Percentiles rank a stretch among this genome's conserved stretches.
These are phyloP conservation scores for Sphenostylis stenocarpa DNA, from an alignment of 306 rosid species.

Conservation along the genomic window DNA sequence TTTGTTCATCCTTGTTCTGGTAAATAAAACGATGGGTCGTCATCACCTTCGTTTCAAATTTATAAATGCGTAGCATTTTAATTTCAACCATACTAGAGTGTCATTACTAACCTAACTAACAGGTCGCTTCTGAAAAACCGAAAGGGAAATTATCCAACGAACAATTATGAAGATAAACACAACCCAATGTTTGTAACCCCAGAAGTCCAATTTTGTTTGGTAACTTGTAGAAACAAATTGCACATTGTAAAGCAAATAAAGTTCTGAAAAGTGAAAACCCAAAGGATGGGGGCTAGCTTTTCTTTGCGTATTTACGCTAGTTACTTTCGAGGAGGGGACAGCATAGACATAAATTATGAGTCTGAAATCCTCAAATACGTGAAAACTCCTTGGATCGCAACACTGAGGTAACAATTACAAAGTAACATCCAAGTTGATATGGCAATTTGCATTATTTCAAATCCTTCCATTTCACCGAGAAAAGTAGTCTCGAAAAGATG, in stretches of 20 bases:
- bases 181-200: neutral
- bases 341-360: neutral
- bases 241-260: neutral
- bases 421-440: conserved; percentile 22
- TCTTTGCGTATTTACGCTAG: neutral
- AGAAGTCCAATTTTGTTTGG: neutral
- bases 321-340: neutral
- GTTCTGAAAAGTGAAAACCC: neutral
- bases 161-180: neutral
- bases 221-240: neutral
- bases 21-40: neutral
- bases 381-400: conserved; percentile 1
- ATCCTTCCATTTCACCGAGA: neutral
- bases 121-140: neutral
- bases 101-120: conserved; percentile 19
- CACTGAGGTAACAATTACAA: conserved; percentile 7
- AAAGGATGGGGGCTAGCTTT: neutral
- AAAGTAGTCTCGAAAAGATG: conserved; percentile 1
- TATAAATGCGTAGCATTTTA: neutral
- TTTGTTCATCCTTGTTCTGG: conserved; percentile 41
- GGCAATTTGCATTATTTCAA: neutral
- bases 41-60: neutral
- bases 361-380: neutral
- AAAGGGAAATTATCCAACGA: neutral
- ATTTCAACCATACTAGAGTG: neutral